Evolutionary conservation across 495 filamentous ascomycete species (phyloP), one percentile per base, ranked within the genome.

Genomic region (Penicillium manginii): DNA sequence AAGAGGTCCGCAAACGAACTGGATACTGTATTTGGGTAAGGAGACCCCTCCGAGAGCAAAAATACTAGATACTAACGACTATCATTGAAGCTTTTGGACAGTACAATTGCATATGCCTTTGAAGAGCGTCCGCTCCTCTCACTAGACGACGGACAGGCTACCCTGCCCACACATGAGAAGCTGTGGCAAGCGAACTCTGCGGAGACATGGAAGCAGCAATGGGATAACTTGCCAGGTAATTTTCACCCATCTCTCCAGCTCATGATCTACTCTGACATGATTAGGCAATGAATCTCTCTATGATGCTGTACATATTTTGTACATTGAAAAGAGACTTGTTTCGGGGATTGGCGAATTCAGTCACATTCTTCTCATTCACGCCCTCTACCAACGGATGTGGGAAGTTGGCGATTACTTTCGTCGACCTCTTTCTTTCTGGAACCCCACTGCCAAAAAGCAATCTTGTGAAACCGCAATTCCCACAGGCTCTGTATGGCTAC

Each of bases 381-480:
- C 74, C 4, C 63, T 84, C 15, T 81, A 79, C 45, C 76, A 79
- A 21, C 72, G 79, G 32, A 76, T 76, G 59, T 84, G 79, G 79
- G 78, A 82, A 68, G 79, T 84, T 4, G 73, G 73, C 8, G 70
- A 73, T 29, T 82, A 83, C 47, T 77, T 77, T 35, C 70, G 67
- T 18, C 70, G 77, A 11, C 75, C 77, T 0, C 69, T 84, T 15
- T 77, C 79, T 2, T 76, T 73, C 47, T 84, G 79, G 78, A 73
- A 70, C 26, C 81, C 81, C 9, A 78, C 77, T 3, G 79, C 79
- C 2, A 74, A 73, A 39, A 79, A 73, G 57, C 73, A 79, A 35
- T 68, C 74, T 17, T 67, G 77, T 15, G 64, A 71, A 29, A 58
- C 69, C 19, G 72, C 73, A 6, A 71, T 78, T 12, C 68, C 67